A percentile compares a stretch with the other conserved stretches of the same genome.
phyloP scores from a whole-genome alignment of 495 filamentous ascomycete genomes.

The Tuber microsphaerosporum region DNA sequence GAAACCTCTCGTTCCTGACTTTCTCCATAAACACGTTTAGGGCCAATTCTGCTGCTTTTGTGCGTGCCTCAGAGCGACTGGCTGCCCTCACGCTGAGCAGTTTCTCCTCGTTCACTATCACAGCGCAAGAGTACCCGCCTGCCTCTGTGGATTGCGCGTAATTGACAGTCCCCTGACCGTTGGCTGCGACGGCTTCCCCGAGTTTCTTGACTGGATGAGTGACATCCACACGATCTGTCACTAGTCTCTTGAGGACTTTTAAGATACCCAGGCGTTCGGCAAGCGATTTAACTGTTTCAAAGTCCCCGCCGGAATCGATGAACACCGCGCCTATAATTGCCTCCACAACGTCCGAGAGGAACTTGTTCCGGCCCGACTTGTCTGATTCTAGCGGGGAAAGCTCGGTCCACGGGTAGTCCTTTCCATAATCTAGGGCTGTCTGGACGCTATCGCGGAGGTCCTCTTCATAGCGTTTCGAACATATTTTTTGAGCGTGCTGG shows the following conservation, averaged over 20 bases:
- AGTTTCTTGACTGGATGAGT: constrained; percentile 69
- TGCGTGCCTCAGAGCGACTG: constrained; percentile 52
- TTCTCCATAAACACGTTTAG: constrained; percentile 64
- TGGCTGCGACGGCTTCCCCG: constrained; percentile 50
- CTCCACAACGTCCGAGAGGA: constrained; percentile 83
- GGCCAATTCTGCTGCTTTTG: constrained; percentile 54
- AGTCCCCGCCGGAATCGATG: constrained; percentile 62
- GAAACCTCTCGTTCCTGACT: constrained; percentile 19
- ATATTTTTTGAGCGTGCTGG: constrained; percentile 43
- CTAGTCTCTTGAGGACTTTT: constrained; percentile 54
- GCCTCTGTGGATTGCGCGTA: constrained; percentile 44
- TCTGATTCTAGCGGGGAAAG: constrained; percentile 59
- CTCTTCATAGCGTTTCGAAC: constrained; percentile 47
- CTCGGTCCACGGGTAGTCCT: constrained; percentile 65
- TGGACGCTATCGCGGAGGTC: constrained; percentile 50
- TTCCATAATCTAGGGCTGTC: constrained; percentile 46
- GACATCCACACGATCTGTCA: constrained; percentile 55
- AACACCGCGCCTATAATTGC: constrained; percentile 75
- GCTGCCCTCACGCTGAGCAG: constrained; percentile 49
- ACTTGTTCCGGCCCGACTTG: constrained; percentile 49
- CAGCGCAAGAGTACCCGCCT: constrained; percentile 47
- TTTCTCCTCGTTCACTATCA: constrained; percentile 48
- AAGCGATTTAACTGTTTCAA: constrained; percentile 53
- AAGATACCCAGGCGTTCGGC: constrained; percentile 60
- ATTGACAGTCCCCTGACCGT: constrained; percentile 45